Evolutionary conservation across 192 early-diverging fungal species (phyloP).

Genomic region (Backusella tarrabulga): DNA sequence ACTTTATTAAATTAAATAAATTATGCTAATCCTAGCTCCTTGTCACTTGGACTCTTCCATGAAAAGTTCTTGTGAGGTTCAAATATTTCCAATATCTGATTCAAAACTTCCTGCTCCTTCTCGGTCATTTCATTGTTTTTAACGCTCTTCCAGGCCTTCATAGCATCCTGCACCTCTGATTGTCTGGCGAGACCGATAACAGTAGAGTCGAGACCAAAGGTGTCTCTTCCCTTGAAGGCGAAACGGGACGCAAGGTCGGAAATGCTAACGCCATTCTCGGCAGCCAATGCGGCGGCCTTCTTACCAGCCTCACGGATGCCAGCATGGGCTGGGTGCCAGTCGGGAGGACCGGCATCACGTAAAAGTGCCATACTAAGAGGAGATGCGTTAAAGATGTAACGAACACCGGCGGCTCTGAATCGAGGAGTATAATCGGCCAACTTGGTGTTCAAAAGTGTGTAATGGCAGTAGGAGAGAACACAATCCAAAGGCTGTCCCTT

Average conservation of each 20-base stretch:
- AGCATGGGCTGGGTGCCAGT: constrained; percentile 70
- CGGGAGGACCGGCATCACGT: constrained; percentile 39
- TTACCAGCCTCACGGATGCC: constrained; percentile 48
- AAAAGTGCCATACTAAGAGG: constrained; percentile 75
- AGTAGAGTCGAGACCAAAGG: constrained; percentile 39
- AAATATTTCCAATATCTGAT: constrained; percentile 36
- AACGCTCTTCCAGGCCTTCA: constrained; percentile 31
- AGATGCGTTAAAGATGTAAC: constrained; percentile 62
- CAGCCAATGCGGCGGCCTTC: constrained; percentile 43
- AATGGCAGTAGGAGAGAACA: constrained; percentile 69
- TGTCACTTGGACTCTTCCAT: constrained; percentile 43
- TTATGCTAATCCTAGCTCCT: constrained; percentile 26
- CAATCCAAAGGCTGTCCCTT: constrained; percentile 58
- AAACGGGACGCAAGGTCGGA: constrained; percentile 57
- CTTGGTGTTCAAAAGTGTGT: constrained; percentile 62
- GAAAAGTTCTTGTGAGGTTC: constrained; percentile 38
- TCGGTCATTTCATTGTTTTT: constrained; percentile 24
- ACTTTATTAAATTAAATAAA: not conserved
- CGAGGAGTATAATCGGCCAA: constrained; percentile 49
- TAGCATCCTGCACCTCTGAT: constrained; percentile 46
- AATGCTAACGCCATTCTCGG: constrained; percentile 39
- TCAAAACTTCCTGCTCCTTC: constrained; percentile 28
- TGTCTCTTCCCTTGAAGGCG: constrained; percentile 36
- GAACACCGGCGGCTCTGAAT: constrained; percentile 56
- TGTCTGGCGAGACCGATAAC: constrained; percentile 49